Evolutionary conservation across 2,329 filamentous ascomycete genomes (phyloP), one percentile per base, ranked within the genome.

Genomic region (Paecilomyces dactylethromorphus): DNA sequence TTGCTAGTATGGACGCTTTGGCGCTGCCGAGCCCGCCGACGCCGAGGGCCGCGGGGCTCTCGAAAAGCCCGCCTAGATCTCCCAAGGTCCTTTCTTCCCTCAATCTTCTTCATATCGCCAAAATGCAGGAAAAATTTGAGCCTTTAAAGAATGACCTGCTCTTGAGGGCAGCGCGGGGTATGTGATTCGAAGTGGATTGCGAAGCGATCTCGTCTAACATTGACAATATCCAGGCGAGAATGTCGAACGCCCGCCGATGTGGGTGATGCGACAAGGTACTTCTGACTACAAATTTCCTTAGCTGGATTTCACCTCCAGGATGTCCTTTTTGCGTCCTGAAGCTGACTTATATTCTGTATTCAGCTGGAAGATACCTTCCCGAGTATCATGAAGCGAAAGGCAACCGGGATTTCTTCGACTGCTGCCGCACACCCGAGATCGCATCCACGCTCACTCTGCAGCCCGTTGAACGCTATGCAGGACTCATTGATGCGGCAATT

Each of bases 211-310:
- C 59, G 18, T 50, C 11, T 66, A 65, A 68, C 62, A 58, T 58
- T 18, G 24, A 29, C 26, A 7, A 56, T 64, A 66, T 64, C 57
- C 70, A 95, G 92, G 93, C 74, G 84, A 97, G 78, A 87, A 87
- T 74, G 90, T 97, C 65, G 92, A 97, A 77, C 87, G 94, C 64
- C 90, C 94, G 62, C 94, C 94, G 59, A 91, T 95, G 81, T 99
- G 94, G 94, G 92, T 99, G 74, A 99, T 99, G 94, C 90, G 94
- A 77, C 94, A 99, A 86, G 92, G 92, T 93, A 81, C 75, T 67
- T 65, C 57, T 61, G 49, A 53, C 55, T 26, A 15, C 22, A 53
- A 39, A 57, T 26, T 53, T 45, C 22, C 32, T 39, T 49, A 54
- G 24, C 24, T 50, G 26, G 31, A 11, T 56, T 50, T 18, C 54